Base-by-base conservation (phyloP, 805 yeast genomes). In the Monosporozyma aerobia region DNA sequence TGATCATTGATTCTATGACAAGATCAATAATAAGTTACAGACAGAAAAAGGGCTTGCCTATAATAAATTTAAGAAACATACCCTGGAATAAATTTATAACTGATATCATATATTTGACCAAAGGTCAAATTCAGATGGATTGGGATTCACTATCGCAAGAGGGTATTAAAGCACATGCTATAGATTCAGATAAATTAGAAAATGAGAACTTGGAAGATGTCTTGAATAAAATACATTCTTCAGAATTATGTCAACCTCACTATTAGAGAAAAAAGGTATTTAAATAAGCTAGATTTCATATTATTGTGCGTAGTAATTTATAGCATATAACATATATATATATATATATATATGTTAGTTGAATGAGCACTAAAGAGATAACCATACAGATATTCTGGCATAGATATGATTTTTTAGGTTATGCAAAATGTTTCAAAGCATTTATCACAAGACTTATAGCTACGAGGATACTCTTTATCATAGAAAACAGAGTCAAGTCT, bases 91-190 rank as follows among this genome's bases (percentile, higher is more conserved):
- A 76, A 13, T 79, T 79, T 53, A 74, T 87, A 2, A 83, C 90
- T 0, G 89, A 86, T 66, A 63, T 87, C 50, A 65, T 85, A 16
- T 80, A 80, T 64, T 67, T 82, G 65, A 69, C 72, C 27, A 63
- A 73, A 25, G 73, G 82, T 19, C 77, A 77, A 47, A 79, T 85
- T 23, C 57, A 54, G 5, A 82, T 83, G 19, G 79, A 82, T 53
- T 58, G 62, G n/a, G 63, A 61, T 0, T 56, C 57, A 2, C 66
- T 84, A 29, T 68, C 69, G 39, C 40, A 51, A 1, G 62, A 70
- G 49, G 83, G 83, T 0, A 71, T 85, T 22, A 56, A 59, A 32
- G 80, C 87, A 60, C 69, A 65, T 49, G 50, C 54, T n/a, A 61
- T 67, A 16, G 58, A 63, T 19, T 63, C 63, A 3, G 57, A 57